Evolutionary conservation across 2,329 filamentous ascomycete species (phyloP).

Genomic region (Camillea tinctor): DNA sequence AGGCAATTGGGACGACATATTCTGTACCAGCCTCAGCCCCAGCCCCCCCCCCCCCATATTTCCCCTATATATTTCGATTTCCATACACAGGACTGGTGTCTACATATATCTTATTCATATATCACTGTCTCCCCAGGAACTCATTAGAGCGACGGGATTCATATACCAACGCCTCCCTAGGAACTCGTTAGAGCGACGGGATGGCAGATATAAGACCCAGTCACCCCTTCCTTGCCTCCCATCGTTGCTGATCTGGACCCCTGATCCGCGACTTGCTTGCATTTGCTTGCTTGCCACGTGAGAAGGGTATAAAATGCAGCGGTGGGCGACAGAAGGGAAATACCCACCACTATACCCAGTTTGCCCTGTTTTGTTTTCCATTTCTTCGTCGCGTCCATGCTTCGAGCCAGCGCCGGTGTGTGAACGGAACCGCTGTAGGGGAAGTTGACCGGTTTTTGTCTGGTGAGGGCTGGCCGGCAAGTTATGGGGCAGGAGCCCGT

Average conservation of each 20-base stretch:
- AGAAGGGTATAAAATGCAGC: constrained; percentile 20
- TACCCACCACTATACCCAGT: constrained; percentile 17
- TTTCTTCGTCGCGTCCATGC: constrained; percentile 17
- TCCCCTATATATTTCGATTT: neutral
- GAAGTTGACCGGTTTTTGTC: constrained; percentile 18
- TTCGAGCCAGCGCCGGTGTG: constrained; percentile 17
- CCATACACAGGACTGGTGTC: neutral
- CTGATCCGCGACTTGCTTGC: neutral
- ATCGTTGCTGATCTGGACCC: constrained; percentile 23
- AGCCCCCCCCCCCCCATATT: neutral
- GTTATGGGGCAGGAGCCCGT: constrained; percentile 4
- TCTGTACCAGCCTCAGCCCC: no score
- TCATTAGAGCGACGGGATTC: neutral
- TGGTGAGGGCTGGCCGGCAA: constrained; percentile 18
- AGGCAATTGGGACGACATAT: no score
- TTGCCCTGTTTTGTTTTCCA: neutral
- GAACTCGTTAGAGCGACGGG: constrained; percentile 3
- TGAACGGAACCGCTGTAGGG: constrained; percentile 21
- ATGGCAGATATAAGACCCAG: neutral
- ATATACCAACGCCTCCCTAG: neutral
- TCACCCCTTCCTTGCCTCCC: constrained; percentile 12
- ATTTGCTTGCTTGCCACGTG: constrained; percentile 1
- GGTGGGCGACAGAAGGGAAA: neutral
- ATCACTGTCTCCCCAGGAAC: constrained; percentile 3
- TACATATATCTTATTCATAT: neutral